Base-by-base conservation (phyloP, 495 filamentous ascomycete species). In the Trichoderma orchidacearum region DNA sequence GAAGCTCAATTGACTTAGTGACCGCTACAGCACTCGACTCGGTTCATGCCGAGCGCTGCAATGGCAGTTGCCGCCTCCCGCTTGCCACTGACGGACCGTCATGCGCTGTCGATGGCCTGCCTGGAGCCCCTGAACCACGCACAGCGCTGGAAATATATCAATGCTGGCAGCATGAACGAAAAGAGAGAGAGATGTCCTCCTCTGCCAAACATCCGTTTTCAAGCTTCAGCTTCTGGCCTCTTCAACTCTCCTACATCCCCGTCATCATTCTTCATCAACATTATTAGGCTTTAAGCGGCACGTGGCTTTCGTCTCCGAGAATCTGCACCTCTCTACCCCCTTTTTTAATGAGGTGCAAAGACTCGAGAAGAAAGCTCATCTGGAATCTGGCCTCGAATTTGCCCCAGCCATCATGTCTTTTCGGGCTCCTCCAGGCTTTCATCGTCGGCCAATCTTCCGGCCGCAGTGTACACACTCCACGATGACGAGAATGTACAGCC, bases 391-490 rank as follows among this genome's bases (percentile, higher is more conserved):
- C n/a, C n/a, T n/a, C n/a, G n/a, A n/a, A n/a, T n/a, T n/a, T n/a
- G n/a, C n/a, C n/a, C n/a, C n/a, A n/a, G 27, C 17, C 35, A 41
- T 27, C 55, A 30, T 17, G 55, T 18, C 27, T 41, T 28, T 11
- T 4, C 21, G 25, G 18, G 23, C 51, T 36, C 38, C 56, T 29
- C 17, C 15, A 60, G 61, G 29, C 30, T 51, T 15, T 62, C 63
- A n/a, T 31, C 25, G 30, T 18, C 53, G 30, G 5, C 21, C 60
- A 60, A 34, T 48, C 34, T 63, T 66, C 59, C 51, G 59, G 60
- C 48, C 72, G 56, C 56, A 67, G 59, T 87, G 84, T 65, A 80
- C 73, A 28, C 84, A 87, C 59, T 63, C 77, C 12, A 76, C 69
- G 18, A 81, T 87, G 81, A 73, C 77, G 3, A 73, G 79, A 12